Evolutionary conservation across 352 stramenopile genomes (phyloP).

Genomic region (Phytophthora fragariae): DNA sequence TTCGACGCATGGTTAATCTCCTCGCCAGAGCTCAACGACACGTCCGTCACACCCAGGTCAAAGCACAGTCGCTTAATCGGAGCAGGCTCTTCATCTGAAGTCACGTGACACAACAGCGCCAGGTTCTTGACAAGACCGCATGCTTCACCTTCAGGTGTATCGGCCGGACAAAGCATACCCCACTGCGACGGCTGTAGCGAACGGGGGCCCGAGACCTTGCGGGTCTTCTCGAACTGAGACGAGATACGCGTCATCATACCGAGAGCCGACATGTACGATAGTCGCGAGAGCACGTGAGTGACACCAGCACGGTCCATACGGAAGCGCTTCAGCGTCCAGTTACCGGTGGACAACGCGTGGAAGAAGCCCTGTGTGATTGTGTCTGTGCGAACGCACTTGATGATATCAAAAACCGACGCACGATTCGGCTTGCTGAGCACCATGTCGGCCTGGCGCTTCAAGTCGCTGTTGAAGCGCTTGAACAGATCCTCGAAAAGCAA

Average conservation of each 20-base stretch:
- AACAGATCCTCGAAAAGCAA: slow-evolving; percentile 99
- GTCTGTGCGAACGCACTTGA: slow-evolving; percentile 97
- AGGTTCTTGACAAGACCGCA: slow-evolving; percentile 99
- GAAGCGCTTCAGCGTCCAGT: slow-evolving; percentile 99
- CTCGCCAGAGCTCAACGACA: slow-evolving; percentile 94
- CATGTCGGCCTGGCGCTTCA: slow-evolving; percentile 98
- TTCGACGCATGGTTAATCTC: slow-evolving; percentile 96
- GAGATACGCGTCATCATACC: slow-evolving; percentile 99
- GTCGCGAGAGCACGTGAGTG: slow-evolving; percentile 96
- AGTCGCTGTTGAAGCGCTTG: slow-evolving; percentile 98
- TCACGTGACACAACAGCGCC: slow-evolving; percentile 98
- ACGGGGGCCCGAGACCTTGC: slow-evolving; percentile 98
- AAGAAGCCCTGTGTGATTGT: slow-evolving; percentile 97
- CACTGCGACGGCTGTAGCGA: slow-evolving; percentile 99
- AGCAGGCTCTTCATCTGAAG: slow-evolving; percentile 90
- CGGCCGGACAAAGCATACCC: slow-evolving; percentile 99
- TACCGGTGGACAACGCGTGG: slow-evolving; percentile 91
- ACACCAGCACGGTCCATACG: slow-evolving; percentile 98
- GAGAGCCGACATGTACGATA: slow-evolving; percentile 99
- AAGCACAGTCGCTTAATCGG: slow-evolving; percentile 97
- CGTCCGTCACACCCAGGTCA: slow-evolving; percentile 97
- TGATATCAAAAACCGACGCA: slow-evolving; percentile 98
- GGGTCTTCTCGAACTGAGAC: slow-evolving; percentile 99
- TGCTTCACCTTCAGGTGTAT: slow-evolving; percentile 99
- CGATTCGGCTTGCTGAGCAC: slow-evolving; percentile 98